A percentile compares a stretch with the other conserved stretches of the same genome.
These are phyloP conservation scores for Aspergillus incahuasiensis DNA, from an alignment of 495 filamentous ascomycete species.

Conservation along the genomic window DNA sequence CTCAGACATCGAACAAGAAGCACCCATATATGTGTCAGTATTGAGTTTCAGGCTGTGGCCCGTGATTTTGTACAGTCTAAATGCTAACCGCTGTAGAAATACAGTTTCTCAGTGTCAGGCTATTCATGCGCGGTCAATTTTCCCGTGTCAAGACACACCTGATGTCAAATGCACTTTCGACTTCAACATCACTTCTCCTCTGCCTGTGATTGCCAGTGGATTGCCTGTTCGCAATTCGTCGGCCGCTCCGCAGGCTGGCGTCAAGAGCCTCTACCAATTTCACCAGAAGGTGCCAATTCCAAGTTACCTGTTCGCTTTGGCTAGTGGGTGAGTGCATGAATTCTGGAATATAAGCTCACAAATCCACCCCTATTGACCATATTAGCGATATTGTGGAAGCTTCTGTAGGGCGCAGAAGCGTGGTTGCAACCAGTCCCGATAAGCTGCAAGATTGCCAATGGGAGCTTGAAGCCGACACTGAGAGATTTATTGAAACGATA, in stretches of 20 bases:
- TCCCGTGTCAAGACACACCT: constrained; percentile 95
- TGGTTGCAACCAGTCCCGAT: constrained; percentile 81
- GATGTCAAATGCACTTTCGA: constrained; percentile 88
- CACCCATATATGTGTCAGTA: constrained; percentile 86
- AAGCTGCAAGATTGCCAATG: constrained; percentile 78
- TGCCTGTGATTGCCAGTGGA: constrained; percentile 86
- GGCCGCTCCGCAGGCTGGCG: constrained; percentile 30
- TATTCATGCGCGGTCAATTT: constrained; percentile 87
- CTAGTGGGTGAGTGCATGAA: constrained; percentile 56
- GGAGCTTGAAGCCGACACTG: constrained; percentile 85
- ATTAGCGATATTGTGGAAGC: constrained; percentile 72
- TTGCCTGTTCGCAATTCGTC: constrained; percentile 56
- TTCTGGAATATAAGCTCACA: not conserved
- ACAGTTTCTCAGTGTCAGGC: constrained; percentile 91
- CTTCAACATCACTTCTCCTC: constrained; percentile 80
- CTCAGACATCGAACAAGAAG: constrained; percentile 88
- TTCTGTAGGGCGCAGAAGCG: constrained; percentile 76
- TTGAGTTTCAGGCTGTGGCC: not conserved
- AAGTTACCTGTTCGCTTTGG: constrained; percentile 87
- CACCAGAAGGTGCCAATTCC: constrained; percentile 88
- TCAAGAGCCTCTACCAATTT: constrained; percentile 67
- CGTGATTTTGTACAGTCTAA: not conserved
- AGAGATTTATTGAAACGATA: constrained; percentile 82
- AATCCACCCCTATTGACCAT: not conserved
- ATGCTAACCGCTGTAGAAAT: not conserved